These are phyloP conservation scores for Plasmopara viticola DNA, from an alignment of 352 stramenopile genomes.

Conservation along the genomic window DNA sequence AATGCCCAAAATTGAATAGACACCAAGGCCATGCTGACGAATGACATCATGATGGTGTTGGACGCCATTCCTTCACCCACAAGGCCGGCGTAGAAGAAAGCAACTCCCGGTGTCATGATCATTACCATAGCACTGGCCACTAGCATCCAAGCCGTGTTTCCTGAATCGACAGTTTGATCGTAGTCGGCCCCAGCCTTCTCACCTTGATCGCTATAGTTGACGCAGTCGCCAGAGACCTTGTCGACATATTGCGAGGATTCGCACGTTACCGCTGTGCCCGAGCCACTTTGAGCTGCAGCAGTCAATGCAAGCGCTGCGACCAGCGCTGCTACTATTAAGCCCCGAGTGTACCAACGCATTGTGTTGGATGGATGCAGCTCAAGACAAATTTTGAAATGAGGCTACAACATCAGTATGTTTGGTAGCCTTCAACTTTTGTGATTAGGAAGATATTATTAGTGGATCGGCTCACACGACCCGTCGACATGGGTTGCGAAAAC, in stretches of 20 bases:
- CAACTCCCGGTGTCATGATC: slow-evolving; percentile 65
- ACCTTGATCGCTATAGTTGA: slow-evolving; percentile 31
- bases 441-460: background rate
- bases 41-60: slow-evolving; percentile 81
- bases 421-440: background rate
- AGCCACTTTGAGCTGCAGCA: slow-evolving; percentile 23
- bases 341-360: slow-evolving; percentile 12
- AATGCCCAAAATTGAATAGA: slow-evolving; percentile 77
- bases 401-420: too few relatives aligned
- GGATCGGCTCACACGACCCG: too few relatives aligned
- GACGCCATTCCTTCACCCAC: slow-evolving; percentile 64
- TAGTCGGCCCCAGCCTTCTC: slow-evolving; percentile 30
- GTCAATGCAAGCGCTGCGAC: slow-evolving; percentile 18
- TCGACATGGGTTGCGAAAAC: too few relatives aligned
- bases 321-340: slow-evolving; percentile 1
- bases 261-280: slow-evolving; percentile 25
- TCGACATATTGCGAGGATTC: slow-evolving; percentile 37
- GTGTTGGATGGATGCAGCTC: background rate
- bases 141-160: slow-evolving; percentile 67
- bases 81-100: slow-evolving; percentile 78
- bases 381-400: background rate
- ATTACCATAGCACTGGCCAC: slow-evolving; percentile 45
- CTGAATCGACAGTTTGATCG: slow-evolving; percentile 31
- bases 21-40: slow-evolving; percentile 68
- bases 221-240: slow-evolving; percentile 13